These are phyloP conservation scores for Eucalyptus pauciflora DNA, from an alignment of 345 rosid genomes.

Conservation along the genomic window DNA sequence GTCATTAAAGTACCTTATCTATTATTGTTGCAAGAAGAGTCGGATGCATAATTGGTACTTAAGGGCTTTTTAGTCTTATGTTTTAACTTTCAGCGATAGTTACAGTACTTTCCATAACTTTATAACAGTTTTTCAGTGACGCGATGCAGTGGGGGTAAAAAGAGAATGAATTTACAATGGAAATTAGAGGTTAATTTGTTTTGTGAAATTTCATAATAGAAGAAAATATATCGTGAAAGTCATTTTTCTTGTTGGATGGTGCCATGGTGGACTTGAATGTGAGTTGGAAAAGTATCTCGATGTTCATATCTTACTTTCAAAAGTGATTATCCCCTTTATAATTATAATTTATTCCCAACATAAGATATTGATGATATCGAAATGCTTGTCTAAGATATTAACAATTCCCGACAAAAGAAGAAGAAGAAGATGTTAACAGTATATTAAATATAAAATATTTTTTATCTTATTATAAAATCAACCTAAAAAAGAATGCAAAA, in stretches of 20 bases:
- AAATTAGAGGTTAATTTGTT: neutral
- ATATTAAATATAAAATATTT: neutral
- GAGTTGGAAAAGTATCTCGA: neutral
- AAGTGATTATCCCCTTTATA: neutral
- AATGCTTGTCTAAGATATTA: neutral
- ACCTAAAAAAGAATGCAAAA: neutral
- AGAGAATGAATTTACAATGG: neutral
- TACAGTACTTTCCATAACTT: neutral
- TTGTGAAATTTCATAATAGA: neutral
- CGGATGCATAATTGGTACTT: neutral
- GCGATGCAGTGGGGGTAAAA: neutral
- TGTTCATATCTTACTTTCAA: neutral
- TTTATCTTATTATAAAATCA: neutral
- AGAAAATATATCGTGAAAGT: neutral
- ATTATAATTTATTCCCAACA: neutral
- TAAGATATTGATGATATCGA: neutral
- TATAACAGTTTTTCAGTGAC: neutral
- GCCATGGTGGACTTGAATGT: neutral
- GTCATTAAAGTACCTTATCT: neutral
- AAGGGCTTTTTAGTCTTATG: neutral
- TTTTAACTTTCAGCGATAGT: neutral
- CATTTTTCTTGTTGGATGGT: neutral
- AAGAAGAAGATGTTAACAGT: neutral
- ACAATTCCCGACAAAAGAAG: neutral
- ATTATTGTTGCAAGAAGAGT: neutral